Percentiles rank a stretch among this genome's conserved stretches.
These are phyloP conservation scores for Cylindrotheca closterium DNA, from an alignment of 108 stramenopile species.

Conservation along the genomic window DNA sequence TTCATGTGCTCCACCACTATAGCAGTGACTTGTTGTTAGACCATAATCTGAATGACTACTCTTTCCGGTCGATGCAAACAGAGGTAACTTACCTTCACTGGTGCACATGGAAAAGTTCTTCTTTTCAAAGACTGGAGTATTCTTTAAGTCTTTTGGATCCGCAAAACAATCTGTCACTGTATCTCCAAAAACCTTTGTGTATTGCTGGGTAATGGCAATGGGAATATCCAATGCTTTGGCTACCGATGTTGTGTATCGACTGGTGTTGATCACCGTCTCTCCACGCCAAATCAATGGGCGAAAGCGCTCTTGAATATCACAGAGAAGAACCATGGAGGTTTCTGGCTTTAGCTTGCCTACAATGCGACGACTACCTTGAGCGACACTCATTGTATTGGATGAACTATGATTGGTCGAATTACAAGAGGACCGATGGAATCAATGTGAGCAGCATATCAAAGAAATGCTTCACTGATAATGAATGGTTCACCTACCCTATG, in stretches of 20 bases:
- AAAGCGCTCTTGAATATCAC: slow-evolving; percentile 95
- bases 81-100: slow-evolving; percentile 39
- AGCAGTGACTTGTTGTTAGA: no score
- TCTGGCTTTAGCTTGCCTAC: slow-evolving; percentile 85
- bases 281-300: slow-evolving; percentile 83
- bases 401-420: no score
- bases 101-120: slow-evolving; percentile 94
- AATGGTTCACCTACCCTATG: no score
- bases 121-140: slow-evolving; percentile 82
- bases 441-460: background rate
- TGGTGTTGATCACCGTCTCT: slow-evolving; percentile 78
- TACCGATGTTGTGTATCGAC: slow-evolving; percentile 86
- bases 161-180: slow-evolving; percentile 75
- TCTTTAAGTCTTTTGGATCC: slow-evolving; percentile 43
- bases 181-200: slow-evolving; percentile 92
- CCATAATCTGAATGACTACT: no score
- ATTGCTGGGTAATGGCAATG: slow-evolving; percentile 93
- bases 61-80: no score
- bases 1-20: slow-evolving; percentile 51
- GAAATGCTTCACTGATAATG: no score
- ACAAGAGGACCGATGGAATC: background rate
- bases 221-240: slow-evolving; percentile 84
- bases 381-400: slow-evolving; percentile 13
- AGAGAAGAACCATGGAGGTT: slow-evolving; percentile 77
- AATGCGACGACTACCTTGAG: slow-evolving; percentile 15